A percentile compares a stretch with the other conserved stretches of the same genome.
phyloP scores from a whole-genome alignment of 179 eudicot genomes.

The Vitellaria paradoxa region DNA sequence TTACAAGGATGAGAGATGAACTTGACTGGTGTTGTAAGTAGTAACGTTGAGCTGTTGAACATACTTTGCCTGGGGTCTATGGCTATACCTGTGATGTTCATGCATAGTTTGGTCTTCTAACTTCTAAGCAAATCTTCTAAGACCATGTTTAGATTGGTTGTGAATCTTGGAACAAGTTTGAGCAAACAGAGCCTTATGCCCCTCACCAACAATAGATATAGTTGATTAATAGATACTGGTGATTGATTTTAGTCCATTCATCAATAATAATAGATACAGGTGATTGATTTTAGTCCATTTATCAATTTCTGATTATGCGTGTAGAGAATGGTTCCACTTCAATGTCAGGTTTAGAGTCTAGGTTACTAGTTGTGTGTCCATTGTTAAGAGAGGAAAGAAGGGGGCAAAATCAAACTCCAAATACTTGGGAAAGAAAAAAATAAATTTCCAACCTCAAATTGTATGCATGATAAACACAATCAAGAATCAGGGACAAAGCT shows the following conservation, averaged over 20 bases:
- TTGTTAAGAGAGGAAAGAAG: not conserved
- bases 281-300: too few species aligned
- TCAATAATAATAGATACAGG: too few species aligned
- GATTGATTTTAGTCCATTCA: too few species aligned
- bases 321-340: not conserved
- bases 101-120: not conserved
- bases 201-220: not conserved
- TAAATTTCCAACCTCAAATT: not conserved
- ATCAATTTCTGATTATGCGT: not conserved
- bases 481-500: not conserved
- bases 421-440: not conserved
- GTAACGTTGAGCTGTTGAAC: not conserved
- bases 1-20: not conserved
- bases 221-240: too few species aligned
- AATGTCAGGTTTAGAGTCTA: not conserved
- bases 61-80: not conserved
- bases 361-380: not conserved
- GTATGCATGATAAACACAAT: not conserved
- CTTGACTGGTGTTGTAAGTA: not conserved
- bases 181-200: not conserved
- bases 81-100: not conserved
- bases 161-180: constrained; percentile 1
- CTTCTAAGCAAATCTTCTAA: not conserved
- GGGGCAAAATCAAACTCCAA: not conserved
- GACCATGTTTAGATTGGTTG: not conserved